Evolutionary conservation across 2,329 filamentous ascomycete species (phyloP), one percentile per base, ranked within the genome.

Genomic region (Neonectria faginata): DNA sequence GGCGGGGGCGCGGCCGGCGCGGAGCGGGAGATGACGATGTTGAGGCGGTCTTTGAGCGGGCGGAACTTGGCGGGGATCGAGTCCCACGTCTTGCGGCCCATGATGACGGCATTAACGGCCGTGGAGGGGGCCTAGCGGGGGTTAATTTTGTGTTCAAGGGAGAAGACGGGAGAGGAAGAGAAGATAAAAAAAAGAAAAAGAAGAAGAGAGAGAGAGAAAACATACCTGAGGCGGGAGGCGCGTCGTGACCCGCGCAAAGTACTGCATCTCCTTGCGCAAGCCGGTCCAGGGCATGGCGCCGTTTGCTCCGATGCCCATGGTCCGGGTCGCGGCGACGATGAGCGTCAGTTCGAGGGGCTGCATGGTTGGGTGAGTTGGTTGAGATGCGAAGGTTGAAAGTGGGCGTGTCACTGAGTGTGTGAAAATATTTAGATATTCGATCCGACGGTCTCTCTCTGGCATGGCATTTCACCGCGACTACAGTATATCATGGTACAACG

Each of bases 61-160:
- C 94, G 86, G 77, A 96, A 94, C 56, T 84, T 86, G 7, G 83
- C 76, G 2, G 96, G 95, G 65, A 99, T 95, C 68, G 90, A 93
- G 57, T 97, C 93, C 91, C 95, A 99, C 0, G 96, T 99, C 80
- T 97, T 97, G 75, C 96, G 92, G 65, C 96, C 96, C 96, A 99
- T 99, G 71, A 99, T 91, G 56, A 98, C 92, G 18, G 92, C 92
- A 78, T 94, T 95, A 69, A 81, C 62, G 45, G 81, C 71, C 0
- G 75, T 68, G 8, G 79, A 62, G 2, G 79, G 72, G 4, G 74
- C 65, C 79, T 80, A 53, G 3, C 1, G 25, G 5, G 16, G 16
- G 20, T 25, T 25, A 6, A 41, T n/a, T 65, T 36, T 14, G 25
- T 14, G 14, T 42, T 11, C 10, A 8, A 5, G 29, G 9, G 29